These are phyloP conservation scores for Dendrobium catenatum DNA, from an alignment of 106 monocot species.

Conservation along the genomic window DNA sequence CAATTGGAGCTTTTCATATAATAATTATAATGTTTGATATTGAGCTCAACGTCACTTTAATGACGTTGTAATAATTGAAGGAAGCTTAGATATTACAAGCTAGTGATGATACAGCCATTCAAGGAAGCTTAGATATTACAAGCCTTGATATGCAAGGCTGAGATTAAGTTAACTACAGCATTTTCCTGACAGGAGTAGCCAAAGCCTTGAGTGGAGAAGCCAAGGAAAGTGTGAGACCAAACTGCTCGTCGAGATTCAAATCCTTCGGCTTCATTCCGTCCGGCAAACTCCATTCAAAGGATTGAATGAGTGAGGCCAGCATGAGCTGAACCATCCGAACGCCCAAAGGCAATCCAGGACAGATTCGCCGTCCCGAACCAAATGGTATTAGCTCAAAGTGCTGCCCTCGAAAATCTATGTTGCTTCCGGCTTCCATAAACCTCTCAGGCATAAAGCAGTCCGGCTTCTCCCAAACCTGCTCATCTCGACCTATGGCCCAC, in stretches of 20 bases:
- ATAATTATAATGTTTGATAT: too few species aligned
- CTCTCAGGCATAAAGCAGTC: constrained; percentile 10
- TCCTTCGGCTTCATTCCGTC: neutral
- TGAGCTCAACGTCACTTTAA: too few species aligned
- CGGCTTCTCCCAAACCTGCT: neutral
- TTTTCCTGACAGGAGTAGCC: neutral
- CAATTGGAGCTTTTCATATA: too few species aligned
- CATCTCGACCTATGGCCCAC: constrained; percentile 14
- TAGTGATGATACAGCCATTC: too few species aligned
- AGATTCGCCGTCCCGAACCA: constrained; percentile 15
- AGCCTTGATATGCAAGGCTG: too few species aligned
- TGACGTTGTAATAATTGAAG: too few species aligned
- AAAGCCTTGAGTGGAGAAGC: constrained; percentile 11
- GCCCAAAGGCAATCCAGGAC: constrained; percentile 11
- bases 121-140: too few species aligned
- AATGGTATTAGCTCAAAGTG: constrained; percentile 7
- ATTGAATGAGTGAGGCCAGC: constrained; percentile 11
- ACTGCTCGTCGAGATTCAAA: constrained; percentile 9
- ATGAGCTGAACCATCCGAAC: constrained; percentile 17
- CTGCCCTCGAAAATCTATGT: neutral
- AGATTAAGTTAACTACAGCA: too few species aligned
- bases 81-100: too few species aligned
- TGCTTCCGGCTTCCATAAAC: neutral
- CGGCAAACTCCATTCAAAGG: constrained; percentile 13
- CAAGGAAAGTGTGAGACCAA: constrained; percentile 7